phyloP scores from a whole-genome alignment of 164 flowering plant genomes.

The Pachysandra terminalis region DNA sequence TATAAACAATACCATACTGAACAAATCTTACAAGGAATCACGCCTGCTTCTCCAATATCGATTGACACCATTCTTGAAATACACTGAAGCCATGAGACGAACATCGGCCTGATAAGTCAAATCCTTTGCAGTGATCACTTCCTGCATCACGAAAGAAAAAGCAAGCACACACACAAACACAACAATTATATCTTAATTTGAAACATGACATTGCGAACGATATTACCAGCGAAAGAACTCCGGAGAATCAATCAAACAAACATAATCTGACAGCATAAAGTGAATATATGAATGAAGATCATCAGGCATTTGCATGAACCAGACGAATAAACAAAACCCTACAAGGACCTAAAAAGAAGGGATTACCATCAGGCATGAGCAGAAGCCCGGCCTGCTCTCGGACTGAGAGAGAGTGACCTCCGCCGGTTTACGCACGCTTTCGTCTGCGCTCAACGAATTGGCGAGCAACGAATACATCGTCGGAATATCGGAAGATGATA shows the following conservation, averaged over 20 bases:
- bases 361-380: conserved; percentile 85
- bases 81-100: conserved; percentile 85
- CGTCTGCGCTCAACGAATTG: conserved; percentile 73
- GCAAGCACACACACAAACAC: too few relatives aligned
- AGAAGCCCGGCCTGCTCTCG: conserved; percentile 83
- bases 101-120: conserved; percentile 67
- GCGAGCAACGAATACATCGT: conserved; percentile 65
- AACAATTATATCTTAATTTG: not conserved
- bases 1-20: too few relatives aligned
- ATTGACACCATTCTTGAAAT: conserved; percentile 79
- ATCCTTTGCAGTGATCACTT: conserved; percentile 76
- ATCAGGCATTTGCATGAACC: not conserved
- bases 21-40: conserved; percentile 50
- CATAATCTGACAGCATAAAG: too few relatives aligned
- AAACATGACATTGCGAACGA: not conserved
- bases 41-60: conserved; percentile 84
- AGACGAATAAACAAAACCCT: conserved; percentile 18
- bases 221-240: too few relatives aligned
- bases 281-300: too few relatives aligned
- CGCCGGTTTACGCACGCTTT: conserved; percentile 63
- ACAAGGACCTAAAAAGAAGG: conserved; percentile 5
- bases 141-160: conserved; percentile 39
- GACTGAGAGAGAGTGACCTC: conserved; percentile 77
- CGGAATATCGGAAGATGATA: conserved; percentile 78
- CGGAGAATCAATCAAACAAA: too few relatives aligned